A percentile compares a stretch with the other conserved stretches of the same genome.
These are phyloP conservation scores for Penicillium dipodomyicola DNA, from an alignment of 495 filamentous ascomycete species.

Conservation along the genomic window DNA sequence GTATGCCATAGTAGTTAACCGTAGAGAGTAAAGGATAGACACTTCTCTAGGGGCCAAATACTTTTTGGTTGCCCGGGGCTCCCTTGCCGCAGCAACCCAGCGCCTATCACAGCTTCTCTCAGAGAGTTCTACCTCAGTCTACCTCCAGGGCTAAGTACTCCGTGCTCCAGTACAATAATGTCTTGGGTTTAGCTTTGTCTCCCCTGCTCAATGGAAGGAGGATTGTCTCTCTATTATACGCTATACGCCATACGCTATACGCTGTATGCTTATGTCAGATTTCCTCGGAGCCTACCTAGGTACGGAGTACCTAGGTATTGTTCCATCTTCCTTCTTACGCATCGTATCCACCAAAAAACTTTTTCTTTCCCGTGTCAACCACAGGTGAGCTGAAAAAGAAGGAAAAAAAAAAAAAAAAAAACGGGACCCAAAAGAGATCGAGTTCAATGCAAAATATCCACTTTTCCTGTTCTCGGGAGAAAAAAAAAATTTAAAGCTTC, in stretches of 20 bases:
- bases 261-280: neutral
- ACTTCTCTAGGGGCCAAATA: constrained; percentile 10
- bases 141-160: too few relatives aligned
- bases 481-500: constrained; percentile 10
- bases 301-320: too few relatives aligned
- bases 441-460: constrained; percentile 10
- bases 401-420: constrained; percentile 4
- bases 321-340: constrained; percentile 16
- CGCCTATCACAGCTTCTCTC: constrained; percentile 37
- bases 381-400: constrained; percentile 14
- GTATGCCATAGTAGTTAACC: neutral
- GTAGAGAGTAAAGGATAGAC: constrained; percentile 8
- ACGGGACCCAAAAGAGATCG: constrained; percentile 13
- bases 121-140: too few relatives aligned
- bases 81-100: constrained; percentile 47
- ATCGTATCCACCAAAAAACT: constrained; percentile 19
- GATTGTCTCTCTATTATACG: neutral
- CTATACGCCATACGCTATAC: too few relatives aligned
- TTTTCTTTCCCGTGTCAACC: constrained; percentile 9
- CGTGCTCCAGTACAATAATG: neutral
- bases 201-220: constrained; percentile 16
- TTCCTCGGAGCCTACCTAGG: constrained; percentile 15
- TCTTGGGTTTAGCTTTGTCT: constrained; percentile 3
- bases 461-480: constrained; percentile 8
- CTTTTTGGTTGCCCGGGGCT: constrained; percentile 45